These are phyloP conservation scores for Loxodes magnus DNA, from an alignment of 73 alveolate genomes.

Conservation along the genomic window DNA sequence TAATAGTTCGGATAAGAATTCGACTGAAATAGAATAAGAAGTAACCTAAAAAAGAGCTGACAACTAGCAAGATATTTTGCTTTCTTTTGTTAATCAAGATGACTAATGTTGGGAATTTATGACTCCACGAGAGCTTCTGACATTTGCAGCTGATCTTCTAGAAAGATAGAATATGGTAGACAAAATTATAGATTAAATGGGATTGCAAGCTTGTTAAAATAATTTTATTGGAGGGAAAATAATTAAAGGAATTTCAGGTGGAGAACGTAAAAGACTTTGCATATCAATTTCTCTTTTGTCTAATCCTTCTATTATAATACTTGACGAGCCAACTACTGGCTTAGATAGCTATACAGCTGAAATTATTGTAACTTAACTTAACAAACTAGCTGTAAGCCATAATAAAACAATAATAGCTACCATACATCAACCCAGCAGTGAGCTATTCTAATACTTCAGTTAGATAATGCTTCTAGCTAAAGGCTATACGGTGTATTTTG, in stretches of 20 bases:
- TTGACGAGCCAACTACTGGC: slow-evolving; percentile 7
- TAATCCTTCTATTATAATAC: background rate
- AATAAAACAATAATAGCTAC: slow-evolving; percentile 8
- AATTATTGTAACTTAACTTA: background rate
- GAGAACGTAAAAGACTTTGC: slow-evolving; percentile 6
- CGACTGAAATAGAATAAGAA: too few species aligned
- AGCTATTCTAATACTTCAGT: background rate
- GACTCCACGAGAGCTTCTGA: slow-evolving; percentile 13
- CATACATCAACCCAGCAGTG: slow-evolving; percentile 13
- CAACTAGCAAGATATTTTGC: slow-evolving; percentile 14
- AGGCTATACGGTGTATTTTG: slow-evolving; percentile 23
- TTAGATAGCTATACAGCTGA: slow-evolving; percentile 9
- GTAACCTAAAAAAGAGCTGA: too few species aligned
- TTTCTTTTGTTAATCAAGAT: too few species aligned
- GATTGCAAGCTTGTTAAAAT: background rate
- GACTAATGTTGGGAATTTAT: too few species aligned
- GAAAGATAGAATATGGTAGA: slow-evolving; percentile 9
- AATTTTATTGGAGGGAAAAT: background rate
- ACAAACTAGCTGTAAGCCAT: background rate
- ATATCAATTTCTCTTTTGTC: background rate
- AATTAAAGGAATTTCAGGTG: slow-evolving; percentile 5
- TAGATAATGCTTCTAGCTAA: slow-evolving; percentile 7
- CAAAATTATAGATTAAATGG: slow-evolving; percentile 11
- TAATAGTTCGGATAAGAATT: too few species aligned
- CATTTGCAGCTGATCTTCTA: slow-evolving; percentile 2